Evolutionary conservation across 305 asterid genomes (phyloP).

Genomic region (Salvia sclarea): DNA sequence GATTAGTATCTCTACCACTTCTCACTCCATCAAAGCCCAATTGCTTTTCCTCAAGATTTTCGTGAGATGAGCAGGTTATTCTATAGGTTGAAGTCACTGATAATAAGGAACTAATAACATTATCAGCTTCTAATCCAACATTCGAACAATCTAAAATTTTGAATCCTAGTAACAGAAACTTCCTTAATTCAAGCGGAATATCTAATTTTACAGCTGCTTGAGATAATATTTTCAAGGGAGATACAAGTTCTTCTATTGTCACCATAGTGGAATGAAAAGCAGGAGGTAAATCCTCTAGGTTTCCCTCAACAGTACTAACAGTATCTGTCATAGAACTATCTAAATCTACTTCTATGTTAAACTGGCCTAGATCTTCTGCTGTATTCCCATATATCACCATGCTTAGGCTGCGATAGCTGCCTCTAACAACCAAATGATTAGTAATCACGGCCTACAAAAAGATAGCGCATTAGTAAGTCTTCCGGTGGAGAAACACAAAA

Average conservation of each 20-base stretch:
- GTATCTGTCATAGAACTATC: slow-evolving; percentile 81
- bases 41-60: slow-evolving; percentile 40
- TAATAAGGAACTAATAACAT: slow-evolving; percentile 53
- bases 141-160: slow-evolving; percentile 56
- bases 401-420: slow-evolving; percentile 95
- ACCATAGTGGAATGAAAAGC: slow-evolving; percentile 69
- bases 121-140: slow-evolving; percentile 50
- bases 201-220: slow-evolving; percentile 47
- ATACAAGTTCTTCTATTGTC: slow-evolving; percentile 64
- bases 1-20: slow-evolving; percentile 30
- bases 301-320: slow-evolving; percentile 75
- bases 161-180: slow-evolving; percentile 52
- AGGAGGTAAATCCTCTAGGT: slow-evolving; percentile 89
- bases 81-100: slow-evolving; percentile 60
- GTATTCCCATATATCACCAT: slow-evolving; percentile 95
- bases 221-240: slow-evolving; percentile 64
- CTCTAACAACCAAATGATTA: slow-evolving; percentile 92
- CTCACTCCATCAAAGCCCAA: slow-evolving; percentile 25
- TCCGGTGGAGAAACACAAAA: background rate
- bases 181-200: slow-evolving; percentile 63
- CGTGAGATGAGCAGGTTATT: slow-evolving; percentile 39
- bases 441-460: slow-evolving; percentile 77
- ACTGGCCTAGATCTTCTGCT: slow-evolving; percentile 95
- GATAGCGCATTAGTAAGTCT: slow-evolving; percentile 28
- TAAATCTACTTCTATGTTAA: slow-evolving; percentile 87